Conservation (phyloP, 164 flowering plant genomes). For the Nymphaea colorata region DNA sequence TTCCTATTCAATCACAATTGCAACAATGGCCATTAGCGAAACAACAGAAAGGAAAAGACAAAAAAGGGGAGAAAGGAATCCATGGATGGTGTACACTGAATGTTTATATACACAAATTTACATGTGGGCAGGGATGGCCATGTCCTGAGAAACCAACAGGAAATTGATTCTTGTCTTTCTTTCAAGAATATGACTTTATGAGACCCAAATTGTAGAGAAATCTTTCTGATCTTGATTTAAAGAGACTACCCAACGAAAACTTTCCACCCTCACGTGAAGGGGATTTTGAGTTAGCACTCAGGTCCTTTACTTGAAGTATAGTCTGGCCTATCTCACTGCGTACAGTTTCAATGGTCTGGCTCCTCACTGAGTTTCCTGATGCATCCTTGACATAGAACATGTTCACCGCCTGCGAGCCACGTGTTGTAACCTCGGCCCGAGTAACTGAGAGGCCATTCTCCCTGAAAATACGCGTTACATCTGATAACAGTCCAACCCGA, state of each 20-base stretch:
- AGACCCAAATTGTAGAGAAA: conserved; percentile 70
- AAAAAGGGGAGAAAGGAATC: too few relatives aligned
- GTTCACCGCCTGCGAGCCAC: conserved; percentile 75
- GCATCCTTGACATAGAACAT: conserved; percentile 74
- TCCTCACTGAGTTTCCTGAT: conserved; percentile 58
- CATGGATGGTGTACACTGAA: too few relatives aligned
- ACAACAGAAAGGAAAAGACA: too few relatives aligned
- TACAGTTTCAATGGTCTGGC: conserved; percentile 70
- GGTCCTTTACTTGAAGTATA: conserved; percentile 55
- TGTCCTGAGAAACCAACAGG: too few relatives aligned
- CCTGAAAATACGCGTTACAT: conserved; percentile 86
- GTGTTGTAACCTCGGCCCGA: conserved; percentile 83
- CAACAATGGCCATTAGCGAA: too few relatives aligned
- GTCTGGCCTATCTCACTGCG: conserved; percentile 55
- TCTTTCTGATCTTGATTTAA: conserved; percentile 71
- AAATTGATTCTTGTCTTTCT: not conserved
- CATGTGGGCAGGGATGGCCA: not conserved
- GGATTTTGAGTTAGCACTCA: conserved; percentile 30
- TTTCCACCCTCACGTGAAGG: conserved; percentile 35
- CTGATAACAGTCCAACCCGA: conserved; percentile 73
- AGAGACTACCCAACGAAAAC: conserved; percentile 63
- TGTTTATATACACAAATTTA: not conserved
- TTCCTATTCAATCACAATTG: too few relatives aligned
- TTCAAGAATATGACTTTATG: conserved; percentile 54
- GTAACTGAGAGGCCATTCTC: conserved; percentile 83